A percentile compares a stretch with the other conserved stretches of the same genome.
These are phyloP conservation scores for Tolypocladium ovalisporum DNA, from an alignment of 2,329 filamentous ascomycete genomes.

Conservation along the genomic window DNA sequence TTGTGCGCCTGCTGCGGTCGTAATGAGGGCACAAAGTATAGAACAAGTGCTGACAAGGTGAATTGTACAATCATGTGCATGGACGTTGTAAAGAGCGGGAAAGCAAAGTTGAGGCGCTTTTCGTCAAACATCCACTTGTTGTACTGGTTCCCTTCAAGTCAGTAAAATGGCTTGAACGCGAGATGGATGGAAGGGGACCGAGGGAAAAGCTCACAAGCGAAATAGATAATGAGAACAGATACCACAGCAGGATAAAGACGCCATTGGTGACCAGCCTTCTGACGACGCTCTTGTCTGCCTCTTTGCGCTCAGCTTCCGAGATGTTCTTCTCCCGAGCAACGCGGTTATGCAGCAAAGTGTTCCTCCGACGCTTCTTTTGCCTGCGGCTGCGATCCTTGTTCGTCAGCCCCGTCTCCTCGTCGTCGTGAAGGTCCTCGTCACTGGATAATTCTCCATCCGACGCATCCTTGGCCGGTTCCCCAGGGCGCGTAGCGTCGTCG, in stretches of 20 bases:
- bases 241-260: conserved; percentile 81
- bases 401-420: conserved; percentile 84
- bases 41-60: conserved; percentile 60
- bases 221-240: conserved; percentile 82
- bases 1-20: conserved; percentile 49
- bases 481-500: conserved; percentile 14
- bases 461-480: conserved; percentile 15
- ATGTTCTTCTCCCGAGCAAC: conserved; percentile 49
- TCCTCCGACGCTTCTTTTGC: conserved; percentile 53
- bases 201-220: conserved; percentile 56
- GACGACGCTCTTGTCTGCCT: conserved; percentile 65
- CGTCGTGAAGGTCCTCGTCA: conserved; percentile 67
- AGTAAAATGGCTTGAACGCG: conserved; percentile 3
- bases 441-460: conserved; percentile 45
- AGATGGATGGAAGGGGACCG: background rate
- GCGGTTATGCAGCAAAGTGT: conserved; percentile 59
- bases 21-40: conserved; percentile 73
- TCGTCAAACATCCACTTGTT: conserved; percentile 99
- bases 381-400: conserved; percentile 59
- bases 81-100: conserved; percentile 89
- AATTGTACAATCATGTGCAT: conserved; percentile 97
- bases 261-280: conserved; percentile 62
- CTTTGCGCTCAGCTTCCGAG: conserved; percentile 60
- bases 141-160: conserved; percentile 46
- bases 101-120: conserved; percentile 77